Percentiles rank a stretch among this genome's conserved stretches.
phyloP scores from a whole-genome alignment of 805 yeast species.

The Suhomyces sp. region DNA sequence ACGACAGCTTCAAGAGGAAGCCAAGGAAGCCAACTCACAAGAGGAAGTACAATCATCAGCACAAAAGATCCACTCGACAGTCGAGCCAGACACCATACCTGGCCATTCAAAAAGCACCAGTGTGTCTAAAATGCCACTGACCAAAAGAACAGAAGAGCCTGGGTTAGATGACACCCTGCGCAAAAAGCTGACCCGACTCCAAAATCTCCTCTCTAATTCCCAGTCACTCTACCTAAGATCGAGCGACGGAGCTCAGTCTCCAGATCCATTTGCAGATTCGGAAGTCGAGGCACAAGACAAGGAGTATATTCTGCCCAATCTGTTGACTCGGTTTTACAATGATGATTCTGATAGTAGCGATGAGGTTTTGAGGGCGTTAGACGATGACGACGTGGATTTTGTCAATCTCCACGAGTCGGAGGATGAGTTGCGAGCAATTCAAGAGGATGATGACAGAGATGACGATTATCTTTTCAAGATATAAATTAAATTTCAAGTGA shows the following conservation, averaged over 20 bases:
- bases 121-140: neutral
- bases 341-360: constrained; percentile 20
- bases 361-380: constrained; percentile 17
- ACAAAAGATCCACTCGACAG: neutral
- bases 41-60: neutral
- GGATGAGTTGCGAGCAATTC: constrained; percentile 10
- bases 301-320: constrained; percentile 42
- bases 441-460: constrained; percentile 16
- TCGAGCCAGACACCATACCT: neutral
- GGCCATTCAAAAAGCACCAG: neutral
- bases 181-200: constrained; percentile 18
- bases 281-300: constrained; percentile 24
- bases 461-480: constrained; percentile 33
- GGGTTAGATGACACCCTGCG: neutral
- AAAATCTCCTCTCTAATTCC: constrained; percentile 34
- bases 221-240: constrained; percentile 32
- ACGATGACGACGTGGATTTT: constrained; percentile 29
- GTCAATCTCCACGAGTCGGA: constrained; percentile 22
- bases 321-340: constrained; percentile 27
- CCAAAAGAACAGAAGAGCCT: neutral
- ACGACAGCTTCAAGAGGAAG: constrained; percentile 16
- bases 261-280: constrained; percentile 7
- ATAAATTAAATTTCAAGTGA: neutral
- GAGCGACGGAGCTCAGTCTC: constrained; percentile 4
- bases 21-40: neutral